Conservation (phyloP, 352 stramenopile species). For the Globisporangium radiosum region DNA sequence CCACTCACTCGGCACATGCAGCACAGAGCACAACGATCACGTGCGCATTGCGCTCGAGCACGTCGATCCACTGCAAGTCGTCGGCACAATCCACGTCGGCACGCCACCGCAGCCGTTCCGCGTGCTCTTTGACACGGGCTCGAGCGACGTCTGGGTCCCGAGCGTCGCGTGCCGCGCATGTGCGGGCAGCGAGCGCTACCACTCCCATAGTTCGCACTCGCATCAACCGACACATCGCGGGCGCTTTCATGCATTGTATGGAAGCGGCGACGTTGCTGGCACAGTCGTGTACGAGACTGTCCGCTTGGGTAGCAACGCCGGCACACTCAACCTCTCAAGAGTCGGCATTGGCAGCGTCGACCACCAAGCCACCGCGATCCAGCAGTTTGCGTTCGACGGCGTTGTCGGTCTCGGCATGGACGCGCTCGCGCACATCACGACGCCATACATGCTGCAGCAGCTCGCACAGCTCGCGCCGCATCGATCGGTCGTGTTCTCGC, state of each 20-base stretch:
- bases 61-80: conserved; percentile 38
- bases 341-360: conserved; percentile 21
- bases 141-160: conserved; percentile 33
- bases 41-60: conserved; percentile 22
- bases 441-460: conserved; percentile 17
- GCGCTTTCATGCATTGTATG: conserved; percentile 23
- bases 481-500: conserved; percentile 20
- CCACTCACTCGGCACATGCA: no score
- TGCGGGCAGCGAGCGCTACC: conserved; percentile 21
- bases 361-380: conserved; percentile 19
- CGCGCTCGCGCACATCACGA: conserved; percentile 20
- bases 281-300: conserved; percentile 18
- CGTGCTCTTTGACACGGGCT: conserved; percentile 46
- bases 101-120: conserved; percentile 22
- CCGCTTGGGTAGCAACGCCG: conserved; percentile 1
- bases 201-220: conserved; percentile 3
- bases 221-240: neutral
- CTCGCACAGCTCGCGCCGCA: conserved; percentile 11
- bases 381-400: conserved; percentile 27
- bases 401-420: conserved; percentile 28
- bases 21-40: no score
- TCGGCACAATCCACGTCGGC: conserved; percentile 24
- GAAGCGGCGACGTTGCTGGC: conserved; percentile 25
- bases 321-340: conserved; percentile 1
- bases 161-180: conserved; percentile 22